Base-by-base conservation (phyloP, 2,329 filamentous ascomycete genomes). In the Colletotrichum sp. region DNA sequence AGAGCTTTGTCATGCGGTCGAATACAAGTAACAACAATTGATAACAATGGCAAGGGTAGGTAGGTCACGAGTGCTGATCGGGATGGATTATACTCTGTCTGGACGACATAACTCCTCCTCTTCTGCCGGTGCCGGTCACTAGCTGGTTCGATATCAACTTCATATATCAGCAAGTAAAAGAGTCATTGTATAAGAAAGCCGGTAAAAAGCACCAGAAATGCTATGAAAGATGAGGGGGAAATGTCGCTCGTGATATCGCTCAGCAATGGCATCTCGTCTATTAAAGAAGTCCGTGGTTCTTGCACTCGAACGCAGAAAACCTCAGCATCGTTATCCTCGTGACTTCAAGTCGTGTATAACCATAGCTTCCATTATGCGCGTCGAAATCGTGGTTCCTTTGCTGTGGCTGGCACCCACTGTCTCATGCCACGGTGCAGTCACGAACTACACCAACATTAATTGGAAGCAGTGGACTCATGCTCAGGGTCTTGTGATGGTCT, bases 401-500 rank as follows among this genome's bases (percentile, higher is more conserved):
- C 26, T 72, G 10, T 55, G 49, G 10, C 44, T 75, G 30, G 32
- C 21, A 28, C 21, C 60, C 15, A 8, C 49, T 16, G 81, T 78
- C 39, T 78, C 82, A 32, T 82, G 83, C 76, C 82, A 88, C 77
- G 84, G 81, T 15, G 83, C 84, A 64, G 87, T 88, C 18, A 88
- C 83, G 21, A 88, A 86, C 75, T 91, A 91, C 81, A 83, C 82
- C 21, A 86, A 84, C 60, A 83, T 91, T 68, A 82, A 87, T 78
- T 91, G 89, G 89, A 81, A 82, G 52, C 90, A 92, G 81, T 92
- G 90, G 90, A 91, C 90, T 1, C 90, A 92, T 80, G 82, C 86
- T 71, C 90, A 92, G 79, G 90, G 90, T 2, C 90, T 90, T 18
- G 88, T 92, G 55, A 89, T 91, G 86, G 90, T 92, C 4, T 92